phyloP scores from a whole-genome alignment of 345 rosid species.

The Acer yangbiense region DNA sequence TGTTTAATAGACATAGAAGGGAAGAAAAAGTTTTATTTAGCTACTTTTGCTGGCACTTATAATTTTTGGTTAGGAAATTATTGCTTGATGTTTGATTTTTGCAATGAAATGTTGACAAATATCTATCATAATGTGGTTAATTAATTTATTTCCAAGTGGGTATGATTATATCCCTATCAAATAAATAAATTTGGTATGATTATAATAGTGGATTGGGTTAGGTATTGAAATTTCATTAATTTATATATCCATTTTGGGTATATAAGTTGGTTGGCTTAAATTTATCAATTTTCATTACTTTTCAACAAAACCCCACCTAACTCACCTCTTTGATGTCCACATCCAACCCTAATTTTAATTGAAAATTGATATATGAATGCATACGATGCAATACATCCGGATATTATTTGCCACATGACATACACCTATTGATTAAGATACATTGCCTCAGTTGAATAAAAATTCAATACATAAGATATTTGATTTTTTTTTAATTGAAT shows the following conservation, averaged over 20 bases:
- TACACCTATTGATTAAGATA: no score
- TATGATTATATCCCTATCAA: neutral
- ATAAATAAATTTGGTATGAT: neutral
- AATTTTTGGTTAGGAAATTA: neutral
- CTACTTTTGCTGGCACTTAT: neutral
- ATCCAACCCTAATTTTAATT: no score
- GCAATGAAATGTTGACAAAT: neutral
- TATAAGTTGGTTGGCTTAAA: neutral
- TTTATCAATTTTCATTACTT: neutral
- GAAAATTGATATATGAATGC: no score
- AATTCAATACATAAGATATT: no score
- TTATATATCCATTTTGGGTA: neutral
- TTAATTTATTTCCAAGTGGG: neutral
- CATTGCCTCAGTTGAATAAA: no score
- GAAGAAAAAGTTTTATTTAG: neutral
- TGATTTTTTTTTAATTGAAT: no score
- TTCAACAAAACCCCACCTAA: neutral
- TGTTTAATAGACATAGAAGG: neutral
- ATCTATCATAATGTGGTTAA: neutral
- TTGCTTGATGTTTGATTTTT: neutral
- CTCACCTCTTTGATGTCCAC: neutral
- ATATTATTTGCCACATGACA: no score
- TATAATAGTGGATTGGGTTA: neutral
- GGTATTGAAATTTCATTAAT: neutral
- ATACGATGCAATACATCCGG: no score